These are phyloP conservation scores for Debaryomycetaceae sp. DNA, from an alignment of 1,139 yeast genomes.

Conservation along the genomic window DNA sequence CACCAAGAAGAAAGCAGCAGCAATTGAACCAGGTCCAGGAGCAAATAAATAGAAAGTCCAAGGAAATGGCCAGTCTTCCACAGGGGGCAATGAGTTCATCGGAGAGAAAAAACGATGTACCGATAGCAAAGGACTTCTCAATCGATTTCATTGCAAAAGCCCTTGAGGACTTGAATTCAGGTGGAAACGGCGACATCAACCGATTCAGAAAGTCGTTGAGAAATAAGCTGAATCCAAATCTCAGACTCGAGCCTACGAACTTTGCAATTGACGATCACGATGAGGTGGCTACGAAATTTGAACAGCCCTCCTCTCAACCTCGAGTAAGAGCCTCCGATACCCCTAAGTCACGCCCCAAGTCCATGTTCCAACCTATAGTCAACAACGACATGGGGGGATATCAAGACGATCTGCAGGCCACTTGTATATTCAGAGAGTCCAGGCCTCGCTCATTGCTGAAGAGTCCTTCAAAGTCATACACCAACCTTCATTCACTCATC, in stretches of 20 bases:
- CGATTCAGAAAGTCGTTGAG: conserved; percentile 41
- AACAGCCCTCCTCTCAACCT: conserved; percentile 14
- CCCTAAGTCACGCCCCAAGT: conserved; percentile 32
- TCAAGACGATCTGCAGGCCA: conserved; percentile 13
- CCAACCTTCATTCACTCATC: conserved; percentile 29
- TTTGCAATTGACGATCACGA: conserved; percentile 29
- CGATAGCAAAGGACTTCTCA: conserved; percentile 43
- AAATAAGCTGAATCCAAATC: conserved; percentile 9
- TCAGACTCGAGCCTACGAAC: conserved; percentile 24
- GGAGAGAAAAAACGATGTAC: conserved; percentile 18
- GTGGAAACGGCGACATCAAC: conserved; percentile 58
- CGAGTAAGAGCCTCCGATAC: neutral
- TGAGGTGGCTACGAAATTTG: conserved; percentile 40
- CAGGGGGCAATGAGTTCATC: neutral
- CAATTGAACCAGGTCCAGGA: conserved; percentile 38
- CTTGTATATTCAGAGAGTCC: conserved; percentile 13
- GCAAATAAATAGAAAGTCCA: conserved; percentile 35
- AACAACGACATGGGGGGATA: conserved; percentile 4
- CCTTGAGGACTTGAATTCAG: conserved; percentile 61
- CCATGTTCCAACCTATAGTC: conserved; percentile 29
- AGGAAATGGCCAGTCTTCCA: conserved; percentile 22
- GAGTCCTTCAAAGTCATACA: conserved; percentile 30
- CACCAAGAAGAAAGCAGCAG: conserved; percentile 43
- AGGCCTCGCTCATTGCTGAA: conserved; percentile 21
- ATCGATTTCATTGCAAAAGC: conserved; percentile 54